phyloP scores from a whole-genome alignment of 495 filamentous ascomycete species.

The Elasticomyces elasticus region DNA sequence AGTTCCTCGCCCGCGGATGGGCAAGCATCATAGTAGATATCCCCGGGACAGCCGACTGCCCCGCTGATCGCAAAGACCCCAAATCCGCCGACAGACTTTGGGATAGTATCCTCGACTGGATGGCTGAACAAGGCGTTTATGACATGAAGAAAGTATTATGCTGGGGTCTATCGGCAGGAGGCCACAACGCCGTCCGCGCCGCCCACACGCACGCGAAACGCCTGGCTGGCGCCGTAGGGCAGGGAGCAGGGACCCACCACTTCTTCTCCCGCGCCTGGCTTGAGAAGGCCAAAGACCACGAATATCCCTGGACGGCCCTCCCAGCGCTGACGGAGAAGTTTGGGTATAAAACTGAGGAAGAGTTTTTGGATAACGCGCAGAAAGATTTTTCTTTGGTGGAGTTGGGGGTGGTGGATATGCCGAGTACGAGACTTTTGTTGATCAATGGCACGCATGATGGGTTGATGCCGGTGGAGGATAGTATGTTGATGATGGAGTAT shows the following conservation, averaged over 20 bases:
- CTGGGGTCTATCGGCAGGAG: constrained; percentile 65
- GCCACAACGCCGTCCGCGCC: constrained; percentile 63
- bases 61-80: constrained; percentile 49
- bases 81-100: constrained; percentile 46
- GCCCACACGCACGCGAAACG: constrained; percentile 55
- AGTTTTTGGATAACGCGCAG: constrained; percentile 49
- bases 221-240: constrained; percentile 51
- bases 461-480: constrained; percentile 68
- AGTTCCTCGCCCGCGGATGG: constrained; percentile 55
- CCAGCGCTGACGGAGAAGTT: constrained; percentile 41
- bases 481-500: constrained; percentile 57
- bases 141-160: constrained; percentile 52
- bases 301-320: constrained; percentile 58
- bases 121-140: constrained; percentile 44
- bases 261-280: constrained; percentile 59
- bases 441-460: constrained; percentile 59
- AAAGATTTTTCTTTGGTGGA: constrained; percentile 64
- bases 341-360: constrained; percentile 50
- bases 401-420: constrained; percentile 50
- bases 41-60: constrained; percentile 67
- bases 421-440: constrained; percentile 51
- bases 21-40: constrained; percentile 59
- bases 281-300: constrained; percentile 52
- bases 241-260: constrained; percentile 62
- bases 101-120: constrained; percentile 56